Conservation (phyloP, 106 monocot genomes). For the Amphibolis antarctica region DNA sequence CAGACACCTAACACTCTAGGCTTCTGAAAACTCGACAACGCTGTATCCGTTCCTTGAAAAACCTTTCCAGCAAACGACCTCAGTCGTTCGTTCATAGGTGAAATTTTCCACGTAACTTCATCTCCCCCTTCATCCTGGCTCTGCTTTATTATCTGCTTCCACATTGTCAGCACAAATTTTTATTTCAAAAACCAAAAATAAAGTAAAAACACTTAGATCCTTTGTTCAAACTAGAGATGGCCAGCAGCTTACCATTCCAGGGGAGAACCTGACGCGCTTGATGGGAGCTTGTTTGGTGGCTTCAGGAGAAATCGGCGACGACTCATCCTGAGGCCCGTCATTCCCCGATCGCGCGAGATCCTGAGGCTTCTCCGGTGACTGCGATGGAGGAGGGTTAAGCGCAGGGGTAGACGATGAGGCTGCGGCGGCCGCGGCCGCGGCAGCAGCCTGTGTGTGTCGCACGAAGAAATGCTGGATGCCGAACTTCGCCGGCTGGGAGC, state of each 20-base stretch:
- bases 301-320: conserved; percentile 64
- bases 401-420: conserved; percentile 3
- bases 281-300: conserved; percentile 27
- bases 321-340: conserved; percentile 7
- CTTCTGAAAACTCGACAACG: conserved; percentile 16
- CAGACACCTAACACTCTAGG: conserved; percentile 17
- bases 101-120: conserved; percentile 88
- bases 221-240: too few species aligned
- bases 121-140: conserved; percentile 94
- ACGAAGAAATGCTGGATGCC: conserved; percentile 99
- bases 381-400: conserved; percentile 6
- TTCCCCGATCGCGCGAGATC: neutral
- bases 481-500: conserved; percentile 70
- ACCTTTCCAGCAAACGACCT: conserved; percentile 37
- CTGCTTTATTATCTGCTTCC: conserved; percentile 67
- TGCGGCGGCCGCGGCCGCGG: conserved; percentile 20
- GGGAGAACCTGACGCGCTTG: conserved; percentile 88
- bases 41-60: conserved; percentile 13
- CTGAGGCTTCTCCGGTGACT: neutral
- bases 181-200: too few species aligned
- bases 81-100: conserved; percentile 68
- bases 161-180: neutral
- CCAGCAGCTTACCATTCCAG: conserved; percentile 58
- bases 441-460: conserved; percentile 60
- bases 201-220: too few species aligned